Evolutionary conservation across 352 stramenopile species (phyloP), one percentile per base, ranked within the genome.

Genomic region (Phytopythium cucurbitacearum): DNA sequence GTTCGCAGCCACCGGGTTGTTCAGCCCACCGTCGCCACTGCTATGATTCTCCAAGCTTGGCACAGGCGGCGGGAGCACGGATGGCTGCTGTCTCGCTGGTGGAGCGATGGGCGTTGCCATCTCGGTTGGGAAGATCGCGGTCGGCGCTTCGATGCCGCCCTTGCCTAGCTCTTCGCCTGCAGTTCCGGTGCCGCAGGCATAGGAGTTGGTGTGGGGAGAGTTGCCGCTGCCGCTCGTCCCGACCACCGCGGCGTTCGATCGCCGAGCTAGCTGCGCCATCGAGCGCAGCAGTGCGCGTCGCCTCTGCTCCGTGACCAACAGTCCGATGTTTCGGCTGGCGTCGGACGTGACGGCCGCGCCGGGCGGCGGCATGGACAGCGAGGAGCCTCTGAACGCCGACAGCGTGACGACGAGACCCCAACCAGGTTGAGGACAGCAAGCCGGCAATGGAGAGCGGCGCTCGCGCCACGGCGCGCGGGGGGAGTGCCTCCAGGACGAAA

Each of bases 211-310:
- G 40, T n/a, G 7, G 4, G 32, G 5, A n/a, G 32, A 33, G 40
- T 13, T 45, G 40, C 40, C 35, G 51, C 46, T 15, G 32, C 37
- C n/a, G 48, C 46, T 46, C 16, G 46, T 49, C 48, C 48, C 15
- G 48, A 65, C 10, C 57, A 51, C 9, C 16, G 61, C 28, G 21
- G 16, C 51, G 40, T 16, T 32, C 15, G 15, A 34, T 8, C 59
- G 59, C 12, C 68, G 65, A 8, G 68, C 68, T 0, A 77, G 56
- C 15, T 59, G 48, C 28, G 70, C 64, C 59, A 79, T 78, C 13
- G 60, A 71, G 36, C 68, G 64, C 51, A 78, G 39, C 36, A 76
- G 62, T 54, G 67, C 56, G 11, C 54, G 57, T 16, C 55, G 67
- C 47, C 65, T 71, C 42, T 76, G 59, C 40, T 78, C 67, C 0